phyloP scores from a whole-genome alignment of 2,329 filamentous ascomycete species.

The Helotiales sp. region DNA sequence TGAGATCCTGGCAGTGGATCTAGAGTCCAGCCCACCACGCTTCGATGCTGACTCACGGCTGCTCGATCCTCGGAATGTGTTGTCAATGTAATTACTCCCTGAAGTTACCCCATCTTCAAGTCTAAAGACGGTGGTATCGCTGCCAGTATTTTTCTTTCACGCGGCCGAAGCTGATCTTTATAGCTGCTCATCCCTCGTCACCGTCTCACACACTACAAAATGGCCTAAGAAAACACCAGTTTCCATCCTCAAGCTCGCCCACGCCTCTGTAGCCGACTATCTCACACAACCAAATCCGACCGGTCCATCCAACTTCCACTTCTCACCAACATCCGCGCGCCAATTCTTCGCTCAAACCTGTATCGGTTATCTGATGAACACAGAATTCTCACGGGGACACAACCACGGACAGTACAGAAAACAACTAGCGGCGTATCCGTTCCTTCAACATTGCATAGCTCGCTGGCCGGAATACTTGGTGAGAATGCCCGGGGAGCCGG shows the following conservation, averaged over 20 bases:
- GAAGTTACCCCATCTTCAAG: too few relatives aligned
- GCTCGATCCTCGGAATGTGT: slow-evolving; percentile 42
- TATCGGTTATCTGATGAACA: slow-evolving; percentile 30
- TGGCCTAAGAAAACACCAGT: background rate
- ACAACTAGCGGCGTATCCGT: slow-evolving; percentile 10
- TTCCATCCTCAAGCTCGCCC: slow-evolving; percentile 28
- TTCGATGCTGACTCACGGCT: slow-evolving; percentile 45
- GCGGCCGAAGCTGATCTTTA: background rate
- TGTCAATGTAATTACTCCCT: background rate
- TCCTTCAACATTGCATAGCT: slow-evolving; percentile 25
- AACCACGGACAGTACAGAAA: background rate
- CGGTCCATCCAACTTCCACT: slow-evolving; percentile 22
- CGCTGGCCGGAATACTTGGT: slow-evolving; percentile 15
- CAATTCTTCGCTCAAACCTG: slow-evolving; percentile 29
- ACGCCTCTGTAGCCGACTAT: slow-evolving; percentile 35
- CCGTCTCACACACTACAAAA: slow-evolving; percentile 7
- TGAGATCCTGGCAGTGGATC: slow-evolving; percentile 41
- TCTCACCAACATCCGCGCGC: slow-evolving; percentile 22
- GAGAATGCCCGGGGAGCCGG: background rate
- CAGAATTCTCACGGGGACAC: slow-evolving; percentile 20
- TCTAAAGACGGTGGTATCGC: background rate
- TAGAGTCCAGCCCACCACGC: slow-evolving; percentile 23
- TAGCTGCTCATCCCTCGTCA: slow-evolving; percentile 31
- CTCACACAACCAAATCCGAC: slow-evolving; percentile 23
- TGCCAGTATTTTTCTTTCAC: background rate